These are phyloP conservation scores for Anethum foeniculum DNA, from an alignment of 140 eudicot species.

Conservation along the genomic window DNA sequence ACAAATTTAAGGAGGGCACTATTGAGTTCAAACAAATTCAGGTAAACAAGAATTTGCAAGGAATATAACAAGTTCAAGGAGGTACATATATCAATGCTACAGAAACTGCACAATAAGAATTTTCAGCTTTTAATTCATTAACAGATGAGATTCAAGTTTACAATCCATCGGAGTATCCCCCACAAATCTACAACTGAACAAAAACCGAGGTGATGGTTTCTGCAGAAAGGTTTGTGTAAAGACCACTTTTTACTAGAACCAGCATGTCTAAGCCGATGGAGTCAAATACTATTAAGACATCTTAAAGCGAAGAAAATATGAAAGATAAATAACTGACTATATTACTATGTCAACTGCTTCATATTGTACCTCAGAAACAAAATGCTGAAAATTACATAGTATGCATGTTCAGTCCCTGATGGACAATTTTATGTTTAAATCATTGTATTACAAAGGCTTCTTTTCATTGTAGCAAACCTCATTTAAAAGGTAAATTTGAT, in stretches of 20 bases:
- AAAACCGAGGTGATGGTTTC: background rate
- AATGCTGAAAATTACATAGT: background rate
- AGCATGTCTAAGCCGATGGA: background rate
- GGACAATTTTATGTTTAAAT: background rate
- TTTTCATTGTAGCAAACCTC: background rate
- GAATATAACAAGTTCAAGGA: slow-evolving; percentile 29
- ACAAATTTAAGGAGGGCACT: background rate
- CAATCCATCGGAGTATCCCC: background rate
- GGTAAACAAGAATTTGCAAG: too few species aligned
- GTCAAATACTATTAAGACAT: background rate
- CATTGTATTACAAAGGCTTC: background rate
- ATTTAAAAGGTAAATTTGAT: background rate
- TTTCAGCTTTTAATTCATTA: slow-evolving; percentile 40
- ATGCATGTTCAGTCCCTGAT: background rate
- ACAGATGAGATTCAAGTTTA: background rate
- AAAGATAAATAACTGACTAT: background rate
- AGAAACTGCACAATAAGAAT: slow-evolving; percentile 48
- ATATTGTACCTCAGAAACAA: slow-evolving; percentile 11
- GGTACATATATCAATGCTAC: slow-evolving; percentile 38
- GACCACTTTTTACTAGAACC: background rate
- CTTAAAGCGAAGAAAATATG: background rate
- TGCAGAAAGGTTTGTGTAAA: slow-evolving; percentile 10
- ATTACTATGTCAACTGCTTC: slow-evolving; percentile 1
- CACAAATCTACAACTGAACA: slow-evolving; percentile 21
- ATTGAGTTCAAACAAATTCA: background rate